phyloP scores from a whole-genome alignment of 495 filamentous ascomycete species.

The Aspergillus sclerotioniger region DNA sequence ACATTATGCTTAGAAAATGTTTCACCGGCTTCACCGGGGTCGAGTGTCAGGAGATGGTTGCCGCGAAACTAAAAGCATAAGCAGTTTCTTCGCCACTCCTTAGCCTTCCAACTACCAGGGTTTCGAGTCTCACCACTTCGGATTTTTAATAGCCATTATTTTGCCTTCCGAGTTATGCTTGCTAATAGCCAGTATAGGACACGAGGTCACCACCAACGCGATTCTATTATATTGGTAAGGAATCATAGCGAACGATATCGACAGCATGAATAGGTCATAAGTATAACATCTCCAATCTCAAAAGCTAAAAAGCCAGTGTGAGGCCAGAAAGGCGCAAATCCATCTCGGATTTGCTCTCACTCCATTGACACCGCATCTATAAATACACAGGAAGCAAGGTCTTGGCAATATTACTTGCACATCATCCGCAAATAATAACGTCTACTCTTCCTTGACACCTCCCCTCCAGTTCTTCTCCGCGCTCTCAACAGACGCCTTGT shows the following conservation, averaged over 20 bases:
- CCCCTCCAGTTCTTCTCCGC: constrained; percentile 84
- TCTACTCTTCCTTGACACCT: constrained; percentile 88
- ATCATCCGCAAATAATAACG: constrained; percentile 1
- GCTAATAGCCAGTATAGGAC: neutral
- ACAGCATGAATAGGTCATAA: constrained; percentile 1
- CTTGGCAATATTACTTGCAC: neutral
- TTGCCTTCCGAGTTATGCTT: neutral
- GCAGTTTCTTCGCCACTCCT: too few relatives aligned
- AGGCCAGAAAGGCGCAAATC: constrained; percentile 4
- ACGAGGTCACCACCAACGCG: neutral
- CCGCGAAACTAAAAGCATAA: too few relatives aligned
- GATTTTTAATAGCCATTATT: neutral
- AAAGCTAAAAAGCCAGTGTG: neutral
- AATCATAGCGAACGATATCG: neutral
- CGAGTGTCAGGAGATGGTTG: too few relatives aligned
- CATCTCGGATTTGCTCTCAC: neutral
- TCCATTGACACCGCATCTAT: constrained; percentile 14
- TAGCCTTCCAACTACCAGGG: too few relatives aligned
- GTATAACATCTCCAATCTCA: constrained; percentile 3
- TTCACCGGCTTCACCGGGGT: too few relatives aligned
- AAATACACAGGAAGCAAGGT: constrained; percentile 17
- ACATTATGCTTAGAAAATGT: too few relatives aligned
- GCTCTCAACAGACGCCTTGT: constrained; percentile 91
- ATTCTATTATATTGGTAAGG: neutral
- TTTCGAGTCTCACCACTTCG: neutral